Percentiles rank a stretch among this genome's conserved stretches.
phyloP scores from a whole-genome alignment of 176 grass and related monocot genomes.

The Chrysopogon serrulatus region DNA sequence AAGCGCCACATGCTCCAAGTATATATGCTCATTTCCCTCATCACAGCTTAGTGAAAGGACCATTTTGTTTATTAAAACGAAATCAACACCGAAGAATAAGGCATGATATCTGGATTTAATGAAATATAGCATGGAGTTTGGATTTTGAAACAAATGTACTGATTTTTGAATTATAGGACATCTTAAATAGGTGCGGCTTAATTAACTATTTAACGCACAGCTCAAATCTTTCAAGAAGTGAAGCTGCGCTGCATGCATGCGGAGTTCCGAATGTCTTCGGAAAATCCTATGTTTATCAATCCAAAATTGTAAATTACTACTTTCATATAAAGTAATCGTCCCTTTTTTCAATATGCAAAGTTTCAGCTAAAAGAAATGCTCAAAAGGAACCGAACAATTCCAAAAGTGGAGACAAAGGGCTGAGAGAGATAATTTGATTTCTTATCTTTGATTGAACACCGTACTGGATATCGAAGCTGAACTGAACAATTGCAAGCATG shows the following conservation, averaged over 20 bases:
- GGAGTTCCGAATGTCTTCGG: neutral
- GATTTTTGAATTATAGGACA: neutral
- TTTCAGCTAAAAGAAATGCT: neutral
- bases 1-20: neutral
- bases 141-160: neutral
- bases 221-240: neutral
- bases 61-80: neutral
- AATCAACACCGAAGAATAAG: neutral
- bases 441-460: neutral
- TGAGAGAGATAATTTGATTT: neutral
- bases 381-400: neutral
- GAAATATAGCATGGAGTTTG: neutral
- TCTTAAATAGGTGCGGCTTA: neutral
- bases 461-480: neutral
- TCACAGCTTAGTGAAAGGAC: neutral
- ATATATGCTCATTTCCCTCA: neutral
- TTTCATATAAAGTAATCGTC: neutral
- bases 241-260: neutral
- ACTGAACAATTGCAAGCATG: neutral
- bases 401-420: neutral
- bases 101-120: neutral
- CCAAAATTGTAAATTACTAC: neutral
- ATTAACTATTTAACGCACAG: neutral
- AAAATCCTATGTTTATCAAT: neutral
- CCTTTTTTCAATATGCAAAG: neutral